Evolutionary conservation across 1,284 basidiomycete species (phyloP).

Genomic region (Marasmius fiardii): DNA sequence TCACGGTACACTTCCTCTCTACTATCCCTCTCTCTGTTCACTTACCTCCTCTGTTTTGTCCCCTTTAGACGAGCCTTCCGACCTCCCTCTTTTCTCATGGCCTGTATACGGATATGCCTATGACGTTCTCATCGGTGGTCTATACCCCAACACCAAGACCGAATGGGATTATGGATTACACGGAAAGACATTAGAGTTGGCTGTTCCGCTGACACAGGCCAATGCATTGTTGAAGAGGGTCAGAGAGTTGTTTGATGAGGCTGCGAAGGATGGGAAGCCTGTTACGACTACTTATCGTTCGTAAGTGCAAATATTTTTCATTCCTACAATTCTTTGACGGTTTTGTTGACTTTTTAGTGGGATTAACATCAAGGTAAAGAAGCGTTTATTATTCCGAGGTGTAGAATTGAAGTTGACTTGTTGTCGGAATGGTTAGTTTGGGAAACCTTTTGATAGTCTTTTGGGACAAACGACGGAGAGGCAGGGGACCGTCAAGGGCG

Average conservation of each 20-base stretch:
- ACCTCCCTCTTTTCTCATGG: constrained; percentile 29
- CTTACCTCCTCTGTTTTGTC: no score
- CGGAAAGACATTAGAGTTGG: constrained; percentile 31
- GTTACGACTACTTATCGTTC: constrained; percentile 33
- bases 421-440: constrained; percentile 26
- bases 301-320: no score
- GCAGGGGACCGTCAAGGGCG: constrained; percentile 24
- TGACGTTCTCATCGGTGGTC: constrained; percentile 34
- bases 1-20: constrained; percentile 20
- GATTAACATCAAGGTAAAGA: constrained; percentile 35
- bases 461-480: constrained; percentile 31
- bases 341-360: constrained; percentile 20
- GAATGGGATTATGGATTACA: constrained; percentile 34
- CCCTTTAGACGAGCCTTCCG: constrained; percentile 23
- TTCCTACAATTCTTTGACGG: neutral
- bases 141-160: constrained; percentile 27
- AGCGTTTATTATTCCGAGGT: no score
- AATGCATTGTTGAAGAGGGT: constrained; percentile 27
- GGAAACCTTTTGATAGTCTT: constrained; percentile 31
- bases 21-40: no score
- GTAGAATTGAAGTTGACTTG: no score
- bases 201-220: constrained; percentile 28
- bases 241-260: constrained; percentile 29
- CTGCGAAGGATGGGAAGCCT: constrained; percentile 26
- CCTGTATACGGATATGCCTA: constrained; percentile 32